These are phyloP conservation scores for Candida neerlandica DNA, from an alignment of 1,139 yeast species.

Conservation along the genomic window DNA sequence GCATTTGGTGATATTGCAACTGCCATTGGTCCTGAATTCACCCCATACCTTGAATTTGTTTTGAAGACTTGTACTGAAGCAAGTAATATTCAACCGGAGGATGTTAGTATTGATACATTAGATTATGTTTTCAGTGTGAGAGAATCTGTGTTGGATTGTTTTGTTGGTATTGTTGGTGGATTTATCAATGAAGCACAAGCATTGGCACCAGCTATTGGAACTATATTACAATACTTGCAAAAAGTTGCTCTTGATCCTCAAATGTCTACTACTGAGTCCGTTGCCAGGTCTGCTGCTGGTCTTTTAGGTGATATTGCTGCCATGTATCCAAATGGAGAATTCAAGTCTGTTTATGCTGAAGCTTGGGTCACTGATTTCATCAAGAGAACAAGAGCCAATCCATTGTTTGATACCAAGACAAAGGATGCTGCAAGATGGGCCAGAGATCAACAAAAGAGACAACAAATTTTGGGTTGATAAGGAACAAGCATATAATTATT, in stretches of 20 bases:
- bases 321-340: slow-evolving; percentile 76
- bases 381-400: slow-evolving; percentile 69
- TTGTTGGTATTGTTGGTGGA: slow-evolving; percentile 94
- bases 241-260: slow-evolving; percentile 61
- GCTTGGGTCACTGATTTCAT: slow-evolving; percentile 81
- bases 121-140: slow-evolving; percentile 75
- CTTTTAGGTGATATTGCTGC: slow-evolving; percentile 90
- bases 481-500: slow-evolving; percentile 13
- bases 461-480: slow-evolving; percentile 12
- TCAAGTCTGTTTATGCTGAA: slow-evolving; percentile 64
- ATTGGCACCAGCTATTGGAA: slow-evolving; percentile 63
- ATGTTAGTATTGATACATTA: slow-evolving; percentile 68
- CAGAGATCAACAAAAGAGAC: slow-evolving; percentile 74
- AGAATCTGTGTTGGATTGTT: slow-evolving; percentile 90
- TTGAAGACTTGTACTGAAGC: slow-evolving; percentile 71
- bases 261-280: slow-evolving; percentile 61
- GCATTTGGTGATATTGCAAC: slow-evolving; percentile 97
- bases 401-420: slow-evolving; percentile 63
- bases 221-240: slow-evolving; percentile 71
- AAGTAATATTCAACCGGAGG: slow-evolving; percentile 53
- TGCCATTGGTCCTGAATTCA: slow-evolving; percentile 75
- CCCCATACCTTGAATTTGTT: slow-evolving; percentile 75
- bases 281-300: slow-evolving; percentile 81
- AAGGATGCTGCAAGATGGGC: slow-evolving; percentile 97
- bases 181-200: slow-evolving; percentile 68